Evolutionary conservation across 441 rosid species (phyloP).

Genomic region (Pelargonium myrrhifolium): DNA sequence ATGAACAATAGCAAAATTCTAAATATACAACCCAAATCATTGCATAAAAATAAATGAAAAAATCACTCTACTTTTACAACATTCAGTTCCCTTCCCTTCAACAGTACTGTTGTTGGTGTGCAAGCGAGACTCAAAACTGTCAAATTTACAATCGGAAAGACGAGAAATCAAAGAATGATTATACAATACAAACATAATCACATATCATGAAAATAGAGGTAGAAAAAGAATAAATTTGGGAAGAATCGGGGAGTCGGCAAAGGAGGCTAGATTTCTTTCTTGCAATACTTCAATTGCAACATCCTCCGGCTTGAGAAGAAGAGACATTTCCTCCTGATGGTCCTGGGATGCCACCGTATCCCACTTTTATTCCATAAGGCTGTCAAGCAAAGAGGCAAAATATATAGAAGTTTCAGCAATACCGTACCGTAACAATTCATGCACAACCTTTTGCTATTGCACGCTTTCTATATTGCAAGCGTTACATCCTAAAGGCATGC

Average conservation of each 20-base stretch:
- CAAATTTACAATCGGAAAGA: conserved; percentile 31
- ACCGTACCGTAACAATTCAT: conserved; percentile 1
- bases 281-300: conserved; percentile 52
- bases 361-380: too few species aligned
- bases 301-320: conserved; percentile 75
- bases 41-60: too few species aligned
- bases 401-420: conserved; percentile 16
- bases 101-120: too few species aligned
- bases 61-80: too few species aligned
- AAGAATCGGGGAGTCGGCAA: background rate
- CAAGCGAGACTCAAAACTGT: background rate
- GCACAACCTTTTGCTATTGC: background rate
- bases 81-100: too few species aligned
- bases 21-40: too few species aligned
- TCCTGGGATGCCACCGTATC: too few species aligned
- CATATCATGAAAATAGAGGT: conserved; percentile 7
- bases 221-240: background rate
- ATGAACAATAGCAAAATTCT: too few species aligned
- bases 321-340: conserved; percentile 86
- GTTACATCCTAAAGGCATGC: too few species aligned
- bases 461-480: background rate
- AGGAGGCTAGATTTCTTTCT: background rate
- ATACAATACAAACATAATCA: conserved; percentile 18
- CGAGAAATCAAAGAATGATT: conserved; percentile 6
- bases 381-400: background rate